Base-by-base conservation (phyloP, 2,329 filamentous ascomycete genomes). In the Grosmannia clavigera region DNA sequence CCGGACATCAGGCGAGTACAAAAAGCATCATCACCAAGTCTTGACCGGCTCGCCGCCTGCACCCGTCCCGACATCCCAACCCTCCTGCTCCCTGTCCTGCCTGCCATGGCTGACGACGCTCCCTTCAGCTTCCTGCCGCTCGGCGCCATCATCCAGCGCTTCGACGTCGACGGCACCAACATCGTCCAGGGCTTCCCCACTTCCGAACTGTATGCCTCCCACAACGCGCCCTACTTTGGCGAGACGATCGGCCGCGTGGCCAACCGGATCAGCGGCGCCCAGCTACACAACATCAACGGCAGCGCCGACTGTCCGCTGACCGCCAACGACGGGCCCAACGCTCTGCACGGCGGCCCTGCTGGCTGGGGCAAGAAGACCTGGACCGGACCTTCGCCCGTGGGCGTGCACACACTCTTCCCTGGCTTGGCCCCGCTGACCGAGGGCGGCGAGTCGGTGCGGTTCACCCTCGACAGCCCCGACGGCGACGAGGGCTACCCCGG, bases 401-500 rank as follows among this genome's bases (percentile, higher is more conserved):
- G 78, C n/a, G 66, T 76, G 29, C 75, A 73, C 55, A 53, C 50
- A 12, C 65, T 71, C 57, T 75, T 85, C 61, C 72, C 80, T 55
- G 73, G 83, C 65, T 60, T 65, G 19, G 65, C 81, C 66, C 71
- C 78, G 65, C 70, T 76, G 7, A 70, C 80, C 9, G 68, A 82
- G 62, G 86, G 83, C 33, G 85, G 82, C 62, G 83, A 89, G 74
- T 84, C 79, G 58, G 78, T 90, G 55, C 74, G 81, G 65, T 91
- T 88, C 71, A 80, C 76, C 25, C 80, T 85, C 29, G 71, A 80
- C 57, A 94, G 88, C 73, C 77, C 80, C 66, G 86, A 97, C 68
- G 90, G 88, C 6, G 92, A 97, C 62, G 87, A 96, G 72, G 90
- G 90, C 0, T 97, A 88, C 71, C 94, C 94, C 0, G 94, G 94